phyloP scores from a whole-genome alignment of 306 rosid genomes.

The Leucaena leucocephala region DNA sequence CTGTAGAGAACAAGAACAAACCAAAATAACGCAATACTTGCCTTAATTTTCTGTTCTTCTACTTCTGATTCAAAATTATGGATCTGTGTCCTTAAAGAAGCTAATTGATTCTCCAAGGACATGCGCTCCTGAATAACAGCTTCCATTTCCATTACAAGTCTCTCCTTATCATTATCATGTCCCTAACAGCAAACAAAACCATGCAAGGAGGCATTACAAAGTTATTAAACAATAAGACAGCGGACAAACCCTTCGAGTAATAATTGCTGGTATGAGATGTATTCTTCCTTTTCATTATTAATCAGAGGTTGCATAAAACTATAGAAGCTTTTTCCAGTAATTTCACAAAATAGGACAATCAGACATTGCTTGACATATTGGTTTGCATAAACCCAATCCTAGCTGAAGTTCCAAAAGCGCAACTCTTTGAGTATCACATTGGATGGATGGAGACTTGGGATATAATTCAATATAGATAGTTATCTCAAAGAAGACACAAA shows the following conservation, averaged over 20 bases:
- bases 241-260: conserved; percentile 19
- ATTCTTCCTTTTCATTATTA: background rate
- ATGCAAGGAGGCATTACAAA: conserved; percentile 9
- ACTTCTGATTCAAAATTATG: conserved; percentile 63
- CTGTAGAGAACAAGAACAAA: conserved; percentile 15
- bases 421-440: background rate
- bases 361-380: background rate
- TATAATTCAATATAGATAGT: conserved; percentile 22
- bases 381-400: background rate
- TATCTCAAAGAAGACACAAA: conserved; percentile 22
- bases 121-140: conserved; percentile 76
- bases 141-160: conserved; percentile 92
- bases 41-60: conserved; percentile 67
- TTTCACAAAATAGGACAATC: background rate
- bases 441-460: background rate
- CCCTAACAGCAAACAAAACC: conserved; percentile 56
- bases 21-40: conserved; percentile 40
- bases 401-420: background rate
- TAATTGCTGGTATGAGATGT: background rate
- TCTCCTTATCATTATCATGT: conserved; percentile 95
- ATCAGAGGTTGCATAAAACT: background rate
- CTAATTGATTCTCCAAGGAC: conserved; percentile 71
- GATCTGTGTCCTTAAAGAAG: conserved; percentile 56
- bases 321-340: background rate
- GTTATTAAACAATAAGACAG: conserved; percentile 10